A percentile compares a stretch with the other conserved stretches of the same genome.
phyloP scores from a whole-genome alignment of 768 basidiomycete genomes.

The Dentipellis sp. region DNA sequence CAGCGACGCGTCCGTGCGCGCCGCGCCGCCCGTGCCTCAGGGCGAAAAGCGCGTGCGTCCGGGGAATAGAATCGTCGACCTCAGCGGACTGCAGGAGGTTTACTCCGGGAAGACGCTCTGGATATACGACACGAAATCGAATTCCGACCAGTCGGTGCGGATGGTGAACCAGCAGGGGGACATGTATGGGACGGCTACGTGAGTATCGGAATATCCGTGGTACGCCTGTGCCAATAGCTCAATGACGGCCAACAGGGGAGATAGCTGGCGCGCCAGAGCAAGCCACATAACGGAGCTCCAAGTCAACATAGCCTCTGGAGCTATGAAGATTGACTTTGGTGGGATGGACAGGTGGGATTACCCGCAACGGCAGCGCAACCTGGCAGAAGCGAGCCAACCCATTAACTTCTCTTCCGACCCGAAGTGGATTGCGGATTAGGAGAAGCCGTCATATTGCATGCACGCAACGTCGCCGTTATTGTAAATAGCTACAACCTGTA shows the following conservation, averaged over 20 bases:
- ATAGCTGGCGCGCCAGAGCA: constrained; percentile 72
- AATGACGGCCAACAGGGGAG: constrained; percentile 38
- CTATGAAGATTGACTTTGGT: constrained; percentile 67
- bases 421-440: too few relatives aligned
- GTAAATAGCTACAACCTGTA: too few relatives aligned
- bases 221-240: too few relatives aligned
- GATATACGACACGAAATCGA: constrained; percentile 67
- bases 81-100: constrained; percentile 61
- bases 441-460: too few relatives aligned
- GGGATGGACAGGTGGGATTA: constrained; percentile 70
- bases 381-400: constrained; percentile 38
- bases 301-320: constrained; percentile 48
- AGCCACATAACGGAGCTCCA: constrained; percentile 68
- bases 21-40: constrained; percentile 36
- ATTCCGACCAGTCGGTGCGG: constrained; percentile 55
- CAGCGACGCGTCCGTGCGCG: constrained; percentile 61
- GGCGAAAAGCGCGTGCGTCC: constrained; percentile 38
- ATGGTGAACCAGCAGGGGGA: constrained; percentile 50
- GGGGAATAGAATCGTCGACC: constrained; percentile 52
- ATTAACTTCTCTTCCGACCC: neutral
- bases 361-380: constrained; percentile 50
- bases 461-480: too few relatives aligned
- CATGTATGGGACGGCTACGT: constrained; percentile 75
- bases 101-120: constrained; percentile 62
- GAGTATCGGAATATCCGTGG: constrained; percentile 19